Evolutionary conservation across 2,329 filamentous ascomycete genomes (phyloP).

Genomic region (Monascus ruber): DNA sequence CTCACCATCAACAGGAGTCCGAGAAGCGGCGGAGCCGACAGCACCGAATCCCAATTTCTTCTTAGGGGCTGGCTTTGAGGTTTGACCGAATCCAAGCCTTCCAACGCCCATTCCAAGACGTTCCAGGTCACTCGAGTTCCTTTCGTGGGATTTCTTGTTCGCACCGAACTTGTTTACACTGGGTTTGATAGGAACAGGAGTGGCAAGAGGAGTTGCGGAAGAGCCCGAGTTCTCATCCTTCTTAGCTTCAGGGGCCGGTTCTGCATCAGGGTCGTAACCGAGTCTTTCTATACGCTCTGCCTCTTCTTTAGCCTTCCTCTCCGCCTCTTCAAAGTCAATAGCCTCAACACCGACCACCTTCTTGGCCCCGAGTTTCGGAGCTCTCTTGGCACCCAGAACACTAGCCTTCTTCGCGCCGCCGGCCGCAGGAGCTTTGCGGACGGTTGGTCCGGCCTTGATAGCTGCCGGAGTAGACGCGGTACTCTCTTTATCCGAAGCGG

Average conservation of each 20-base stretch:
- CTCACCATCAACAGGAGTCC: slow-evolving; percentile 57
- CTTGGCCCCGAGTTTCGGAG: slow-evolving; percentile 77
- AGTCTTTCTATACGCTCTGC: slow-evolving; percentile 91
- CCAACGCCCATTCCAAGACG: slow-evolving; percentile 79
- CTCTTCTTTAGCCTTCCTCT: slow-evolving; percentile 95
- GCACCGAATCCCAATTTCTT: slow-evolving; percentile 85
- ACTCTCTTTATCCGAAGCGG: slow-evolving; percentile 37
- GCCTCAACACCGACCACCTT: slow-evolving; percentile 63
- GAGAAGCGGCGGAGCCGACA: slow-evolving; percentile 53
- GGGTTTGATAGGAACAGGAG: slow-evolving; percentile 66
- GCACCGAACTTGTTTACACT: slow-evolving; percentile 50
- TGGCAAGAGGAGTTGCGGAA: slow-evolving; percentile 52
- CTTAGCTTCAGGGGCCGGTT: slow-evolving; percentile 40
- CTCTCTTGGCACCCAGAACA: slow-evolving; percentile 77
- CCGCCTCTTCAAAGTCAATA: slow-evolving; percentile 94
- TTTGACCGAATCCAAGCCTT: slow-evolving; percentile 78
- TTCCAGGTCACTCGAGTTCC: slow-evolving; percentile 67
- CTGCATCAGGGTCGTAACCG: slow-evolving; percentile 88
- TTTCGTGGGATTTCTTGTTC: slow-evolving; percentile 39
- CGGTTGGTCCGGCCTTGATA: slow-evolving; percentile 64
- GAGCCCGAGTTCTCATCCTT: slow-evolving; percentile 24
- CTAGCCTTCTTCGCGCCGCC: slow-evolving; percentile 66
- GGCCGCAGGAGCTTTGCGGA: slow-evolving; percentile 59
- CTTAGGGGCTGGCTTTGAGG: slow-evolving; percentile 47
- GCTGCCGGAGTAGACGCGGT: slow-evolving; percentile 47